Base-by-base conservation (phyloP, 1,284 basidiomycete species). In the Bondarzewia mesenterica region DNA sequence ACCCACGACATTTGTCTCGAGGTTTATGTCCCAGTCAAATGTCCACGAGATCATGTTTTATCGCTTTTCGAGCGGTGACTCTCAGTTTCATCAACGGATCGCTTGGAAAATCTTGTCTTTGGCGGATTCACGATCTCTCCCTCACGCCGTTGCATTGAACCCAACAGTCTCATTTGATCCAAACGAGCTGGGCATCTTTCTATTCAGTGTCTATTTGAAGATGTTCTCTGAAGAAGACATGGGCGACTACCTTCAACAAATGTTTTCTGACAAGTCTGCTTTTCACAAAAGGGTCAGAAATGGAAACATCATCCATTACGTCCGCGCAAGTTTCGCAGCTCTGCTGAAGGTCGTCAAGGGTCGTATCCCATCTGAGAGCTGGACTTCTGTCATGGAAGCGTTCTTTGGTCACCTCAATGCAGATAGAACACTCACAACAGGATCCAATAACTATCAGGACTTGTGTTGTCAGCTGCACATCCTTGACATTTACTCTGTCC, bases 201-300 rank as follows among this genome's bases (percentile, higher is more conserved):
- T 81, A 5, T 75, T 70, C 46, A 58, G 62, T 7, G 56, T 80
- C 8, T 80, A 81, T 54, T 55, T 61, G 12, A 56, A 64, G 15
- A 70, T 80, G 66, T 81, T 80, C 46, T 50, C 60, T 14, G 57
- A 68, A 21, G 73, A 75, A 49, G 57, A 67, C 37, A 10, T 58
- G 6, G n/a, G n/a, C n/a, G 29, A 16, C 40, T 52, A 51, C 35
- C 58, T 62, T 45, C 49, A 14, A 44, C 29, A 41, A 21, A 35
- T 54, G 25, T 56, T 60, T 36, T 25, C 56, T 16, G 15, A 21
- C 14, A 5, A 41, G 22, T 14, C 14, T 16, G 40, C 16, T 21
- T 18, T 20, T 23, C 14, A 21, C 5, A 58, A 62, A 36, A 7
- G 55, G 7, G 1, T 42, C 5, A 54, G 56, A 21, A 61, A 60